Evolutionary conservation across 306 rosid species (phyloP), one percentile per base, ranked within the genome.

Genomic region (Dryas drummondii): DNA sequence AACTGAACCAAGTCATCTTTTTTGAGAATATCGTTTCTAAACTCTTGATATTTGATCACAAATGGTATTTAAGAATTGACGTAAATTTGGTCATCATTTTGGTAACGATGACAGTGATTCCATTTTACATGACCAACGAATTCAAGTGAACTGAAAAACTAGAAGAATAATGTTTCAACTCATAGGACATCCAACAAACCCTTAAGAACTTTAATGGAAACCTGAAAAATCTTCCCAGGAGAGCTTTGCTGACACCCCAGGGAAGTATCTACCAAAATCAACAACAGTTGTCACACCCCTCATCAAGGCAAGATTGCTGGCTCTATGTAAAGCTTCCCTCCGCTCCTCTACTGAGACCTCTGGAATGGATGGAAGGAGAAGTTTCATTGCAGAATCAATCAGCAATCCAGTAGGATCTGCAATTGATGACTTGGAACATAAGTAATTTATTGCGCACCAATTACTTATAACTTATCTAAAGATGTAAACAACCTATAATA

Each of bases 141-240:
- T 51, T 69, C 45, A 59, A 17, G 57, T 19, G 9, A 22, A 50
- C 19, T 2, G 4, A 11, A 13, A 26, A 32, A 22, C 47, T 13
- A 69, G 3, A 69, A n/a, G 5, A 52, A 63, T 9, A 44, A 19
- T 19, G 52, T 73, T 48, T 52, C 22, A 76, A 74, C 46, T 46
- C 27, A 65, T 13, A 44, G 55, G 59, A 73, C n/a, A 73, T 72
- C 54, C 51, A 76, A 57, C 22, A 63, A 66, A 72, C 44, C 68
- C 76, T 72, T 10, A 17, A 67, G 60, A 56, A 49, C 53, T 59
- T 47, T 16, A 40, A 73, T 22, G 42, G 27, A 66, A 78, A 91
- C 98, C 97, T 86, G 97, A 79, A 85, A 91, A 93, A 85, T 93
- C 98, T 68, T 86, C 88, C 98, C 98, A 93, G 6, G 97, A 81